Base-by-base conservation (phyloP, 257 asterid genomes). In the Sherardia arvensis region DNA sequence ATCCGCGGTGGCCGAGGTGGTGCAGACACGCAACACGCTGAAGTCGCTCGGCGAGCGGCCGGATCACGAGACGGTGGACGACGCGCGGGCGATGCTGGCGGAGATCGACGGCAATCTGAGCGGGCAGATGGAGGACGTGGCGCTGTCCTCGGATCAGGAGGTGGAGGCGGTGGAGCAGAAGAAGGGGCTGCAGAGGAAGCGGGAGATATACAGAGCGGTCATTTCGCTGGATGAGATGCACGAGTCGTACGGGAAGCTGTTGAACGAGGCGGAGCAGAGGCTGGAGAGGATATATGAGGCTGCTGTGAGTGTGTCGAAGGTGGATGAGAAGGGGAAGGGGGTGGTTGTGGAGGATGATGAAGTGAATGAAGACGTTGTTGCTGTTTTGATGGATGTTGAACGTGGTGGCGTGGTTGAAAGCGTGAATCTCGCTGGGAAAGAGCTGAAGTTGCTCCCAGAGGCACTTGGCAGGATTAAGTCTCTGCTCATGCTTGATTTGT, bases 1-100 rank as follows among this genome's bases (percentile, higher is more conserved):
- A 33, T 43, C 68, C 18, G 95, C 97, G 61, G 96, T 87, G 17
- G 71, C 73, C 47, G 97, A 90, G 61, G 90, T 93, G 54, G 78
- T 85, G 49, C 94, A 85, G 66, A 73, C 95, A 65, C 87, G 99
- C 70, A 82, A 94, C 30, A 67, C 77, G 48, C 83, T 93, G 73
- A 75, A 64, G 56, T 62, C 81, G 60, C 83, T 93, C 3, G 99
- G 97, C 0, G 82, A 78, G 64, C 85, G 95, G 7, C 97, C 99
- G 62, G 96, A 85, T 74, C 99, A 93, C 76, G 99, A 93, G 87
- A 58, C 84, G 8, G 84, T 93, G 21, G 99, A 93, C 68, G 53
- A 47, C 18, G 96, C 99, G 5, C 80, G 83, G 62, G 45, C 77
- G 56, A 81, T 77, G 63, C 53, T 93, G 38, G 69, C 87, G 5